phyloP scores from a whole-genome alignment of 1,139 yeast species.

The Scheffersomyces quercinus region DNA sequence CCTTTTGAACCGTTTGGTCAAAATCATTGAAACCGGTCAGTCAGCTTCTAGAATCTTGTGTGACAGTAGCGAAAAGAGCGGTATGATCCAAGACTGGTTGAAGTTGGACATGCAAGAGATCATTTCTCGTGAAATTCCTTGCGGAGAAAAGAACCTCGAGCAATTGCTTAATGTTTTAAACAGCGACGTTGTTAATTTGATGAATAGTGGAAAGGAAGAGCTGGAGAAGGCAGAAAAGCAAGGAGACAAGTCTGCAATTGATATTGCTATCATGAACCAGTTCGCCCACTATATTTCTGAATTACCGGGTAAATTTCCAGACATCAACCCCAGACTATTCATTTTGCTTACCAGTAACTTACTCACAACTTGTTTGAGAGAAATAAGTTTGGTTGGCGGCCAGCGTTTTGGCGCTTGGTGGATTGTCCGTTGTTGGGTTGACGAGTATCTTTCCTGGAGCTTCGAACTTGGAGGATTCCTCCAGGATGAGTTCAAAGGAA shows the following conservation, averaged over 20 bases:
- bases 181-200: constrained; percentile 43
- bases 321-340: constrained; percentile 57
- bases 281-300: constrained; percentile 30
- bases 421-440: constrained; percentile 75
- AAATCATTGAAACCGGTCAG: constrained; percentile 61
- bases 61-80: constrained; percentile 44
- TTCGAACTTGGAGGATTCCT: constrained; percentile 71
- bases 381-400: constrained; percentile 60
- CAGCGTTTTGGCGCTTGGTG: constrained; percentile 77
- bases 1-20: constrained; percentile 56
- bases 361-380: constrained; percentile 64
- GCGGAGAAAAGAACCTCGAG: constrained; percentile 34
- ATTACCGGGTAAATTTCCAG: constrained; percentile 49
- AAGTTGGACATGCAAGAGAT: constrained; percentile 53
- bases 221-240: background rate
- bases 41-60: constrained; percentile 54
- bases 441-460: constrained; percentile 69
- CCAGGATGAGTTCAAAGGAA: constrained; percentile 28
- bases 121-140: constrained; percentile 57
- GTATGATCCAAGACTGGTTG: constrained; percentile 64
- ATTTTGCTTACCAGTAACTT: constrained; percentile 55
- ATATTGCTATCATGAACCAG: constrained; percentile 10
- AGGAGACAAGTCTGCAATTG: background rate
- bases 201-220: constrained; percentile 13
- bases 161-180: constrained; percentile 42